Conservation (phyloP, 768 basidiomycete genomes). For the Termitomyces sp. region DNA sequence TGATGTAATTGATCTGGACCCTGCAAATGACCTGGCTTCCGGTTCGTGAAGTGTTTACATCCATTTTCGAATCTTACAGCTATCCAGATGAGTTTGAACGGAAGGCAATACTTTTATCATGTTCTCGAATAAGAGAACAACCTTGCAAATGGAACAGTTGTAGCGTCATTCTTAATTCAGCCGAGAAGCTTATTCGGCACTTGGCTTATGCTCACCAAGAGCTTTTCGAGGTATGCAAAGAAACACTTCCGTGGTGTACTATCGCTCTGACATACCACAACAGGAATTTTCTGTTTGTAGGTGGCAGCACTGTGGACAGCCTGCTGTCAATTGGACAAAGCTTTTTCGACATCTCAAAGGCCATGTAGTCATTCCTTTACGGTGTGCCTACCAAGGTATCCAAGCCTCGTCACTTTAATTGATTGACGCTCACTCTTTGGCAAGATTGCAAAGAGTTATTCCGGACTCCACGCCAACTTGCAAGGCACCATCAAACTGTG, state of each 20-base stretch:
- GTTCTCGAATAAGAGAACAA: slow-evolving; percentile 38
- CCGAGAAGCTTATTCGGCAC: slow-evolving; percentile 45
- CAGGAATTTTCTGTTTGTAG: slow-evolving; percentile 37
- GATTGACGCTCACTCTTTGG: background rate
- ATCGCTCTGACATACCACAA: background rate
- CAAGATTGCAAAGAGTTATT: slow-evolving; percentile 53
- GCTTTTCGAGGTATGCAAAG: slow-evolving; percentile 4
- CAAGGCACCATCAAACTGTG: slow-evolving; percentile 42
- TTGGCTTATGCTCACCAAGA: slow-evolving; percentile 21
- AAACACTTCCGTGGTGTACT: background rate
- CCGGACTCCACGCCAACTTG: slow-evolving; percentile 38
- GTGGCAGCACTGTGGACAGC: slow-evolving; percentile 54
- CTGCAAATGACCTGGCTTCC: slow-evolving; percentile 10
- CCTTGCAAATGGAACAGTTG: slow-evolving; percentile 62
- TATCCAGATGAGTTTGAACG: slow-evolving; percentile 24
- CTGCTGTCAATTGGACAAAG: slow-evolving; percentile 28
- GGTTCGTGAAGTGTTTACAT: slow-evolving; percentile 10
- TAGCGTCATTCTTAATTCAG: slow-evolving; percentile 48
- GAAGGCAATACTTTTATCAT: slow-evolving; percentile 42
- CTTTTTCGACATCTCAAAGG: slow-evolving; percentile 45
- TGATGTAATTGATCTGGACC: slow-evolving; percentile 12
- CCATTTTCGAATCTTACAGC: background rate
- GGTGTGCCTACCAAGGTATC: slow-evolving; percentile 51
- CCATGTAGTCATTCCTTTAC: slow-evolving; percentile 41
- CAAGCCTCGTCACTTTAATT: background rate